These are phyloP conservation scores for Tubosaeta sp. DNA, from an alignment of 768 basidiomycete genomes.

Conservation along the genomic window DNA sequence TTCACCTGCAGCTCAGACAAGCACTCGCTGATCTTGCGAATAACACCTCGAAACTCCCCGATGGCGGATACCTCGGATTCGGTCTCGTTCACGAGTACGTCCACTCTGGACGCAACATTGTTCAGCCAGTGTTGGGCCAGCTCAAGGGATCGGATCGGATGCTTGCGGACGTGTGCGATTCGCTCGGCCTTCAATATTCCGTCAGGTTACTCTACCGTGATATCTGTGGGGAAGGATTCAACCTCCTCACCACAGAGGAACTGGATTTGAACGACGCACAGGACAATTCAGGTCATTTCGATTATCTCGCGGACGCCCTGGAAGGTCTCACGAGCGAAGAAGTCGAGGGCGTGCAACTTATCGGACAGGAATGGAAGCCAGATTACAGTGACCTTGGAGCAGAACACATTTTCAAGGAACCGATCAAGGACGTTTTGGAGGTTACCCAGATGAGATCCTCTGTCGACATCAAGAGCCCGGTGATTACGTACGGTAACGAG, in stretches of 20 bases:
- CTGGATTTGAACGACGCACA: not conserved
- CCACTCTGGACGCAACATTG: not conserved
- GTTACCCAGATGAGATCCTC: slow-evolving; percentile 11
- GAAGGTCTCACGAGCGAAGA: not conserved
- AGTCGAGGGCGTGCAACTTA: slow-evolving; percentile 3
- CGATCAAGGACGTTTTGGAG: slow-evolving; percentile 7
- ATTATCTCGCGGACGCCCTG: not conserved
- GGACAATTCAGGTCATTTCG: not conserved
- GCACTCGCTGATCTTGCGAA: not conserved
- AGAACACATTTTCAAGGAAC: not conserved
- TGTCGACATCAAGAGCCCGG: not conserved
- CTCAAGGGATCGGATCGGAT: not conserved
- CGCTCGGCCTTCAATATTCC: slow-evolving; percentile 3
- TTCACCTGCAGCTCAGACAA: not conserved
- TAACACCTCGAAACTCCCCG: not conserved
- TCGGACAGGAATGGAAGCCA: not conserved
- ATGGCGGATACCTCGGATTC: slow-evolving; percentile 5
- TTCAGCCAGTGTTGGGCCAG: not conserved
- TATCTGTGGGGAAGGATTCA: not conserved
- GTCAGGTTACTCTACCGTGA: slow-evolving; percentile 4
- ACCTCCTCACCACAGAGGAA: not conserved
- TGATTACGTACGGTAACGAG: slow-evolving; percentile 6
- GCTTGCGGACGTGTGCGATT: slow-evolving; percentile 1
- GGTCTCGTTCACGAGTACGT: not conserved
- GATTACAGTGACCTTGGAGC: too few species aligned